Evolutionary conservation across 2,329 filamentous ascomycete genomes (phyloP), one percentile per base, ranked within the genome.

Genomic region (Albifimbria verrucaria): DNA sequence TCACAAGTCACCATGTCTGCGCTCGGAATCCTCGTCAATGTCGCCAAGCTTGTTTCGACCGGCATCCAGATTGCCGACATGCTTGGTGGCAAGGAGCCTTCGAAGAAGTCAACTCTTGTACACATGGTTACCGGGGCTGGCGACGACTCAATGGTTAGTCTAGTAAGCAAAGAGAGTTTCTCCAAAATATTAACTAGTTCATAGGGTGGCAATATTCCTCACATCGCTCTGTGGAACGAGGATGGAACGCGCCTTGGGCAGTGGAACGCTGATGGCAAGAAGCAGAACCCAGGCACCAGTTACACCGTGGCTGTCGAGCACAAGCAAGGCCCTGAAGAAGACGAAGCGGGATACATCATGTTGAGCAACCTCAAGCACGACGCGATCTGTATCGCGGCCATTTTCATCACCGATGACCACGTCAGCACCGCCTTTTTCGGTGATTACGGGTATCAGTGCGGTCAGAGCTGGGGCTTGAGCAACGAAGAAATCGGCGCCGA

Each of bases 401-500:
- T 63, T 21, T 55, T 51, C 25, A 55, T 62, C 5, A 51, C 58
- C 28, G 56, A 61, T 41, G 22, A 50, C 23, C 49, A 49, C 18
- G 48, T 58, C 7, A 50, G 39, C 11, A 48, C 44, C 2, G 47
- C 55, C 21, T 60, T 57, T 32, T 57, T 54, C 15, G 63, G 59
- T 25, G 62, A 65, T 32, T 54, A 56, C 18, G 57, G 58, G 7
- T 52, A 53, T 21, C 52, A 12, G n/a, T 65, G 61, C 49, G 60
- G 58, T 9, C 51, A 56, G 28, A 55, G 53, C 18, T 65, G 62
- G 62, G 62, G 59, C 43, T 39, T 49, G 43, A 62, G 62, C 50
- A 20, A 57, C 6, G 50, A 50, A 32, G 28, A 25, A 22, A 52
- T 60, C 36, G 59, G 56, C 1, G 43, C 41, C 17, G 36, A 54